Base-by-base conservation (phyloP, 805 yeast species). In the Kregervanrija fluxuum region DNA sequence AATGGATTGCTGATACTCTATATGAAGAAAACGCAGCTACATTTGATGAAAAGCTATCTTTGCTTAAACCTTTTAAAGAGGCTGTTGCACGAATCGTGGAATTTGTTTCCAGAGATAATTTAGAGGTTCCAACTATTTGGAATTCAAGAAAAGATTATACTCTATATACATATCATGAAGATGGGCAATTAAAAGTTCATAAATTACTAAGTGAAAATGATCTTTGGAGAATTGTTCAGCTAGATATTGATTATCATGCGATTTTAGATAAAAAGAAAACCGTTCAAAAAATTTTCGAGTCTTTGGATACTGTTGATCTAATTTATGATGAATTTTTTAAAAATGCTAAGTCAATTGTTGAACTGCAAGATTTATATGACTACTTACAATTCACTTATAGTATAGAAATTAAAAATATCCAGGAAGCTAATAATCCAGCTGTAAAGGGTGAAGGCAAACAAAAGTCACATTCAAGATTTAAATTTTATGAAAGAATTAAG, bases 91-190 rank as follows among this genome's bases (percentile, higher is more conserved):
- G 75, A 64, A 86, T 74, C 38, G 82, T 76, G 56, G 85, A 72
- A 57, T 89, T 80, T 52, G 68, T 93, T 30, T 73, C 89, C 11
- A 79, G 78, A 54, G 95, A 90, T 40, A 74, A 81, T 47, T 73
- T 84, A 51, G 99, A 93, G 61, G 96, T 91, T 5, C 98, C 99
- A 10, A 86, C 89, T 56, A 89, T 93, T 48, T 89, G 95, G 85
- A 85, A 89, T 22, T 95, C 89, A 60, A 85, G 98, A 62, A 85
- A 95, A 65, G 98, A 93, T 64, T 88, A 85, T 59, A 70, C 88
- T 14, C 67, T 85, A 48, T 71, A 71, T 54, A 75, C 86, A 9
- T 73, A 73, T 36, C 54, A 59, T 30, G 62, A 55, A 38, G 62
- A 62, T 34, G 68, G 63, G 12, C 73, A 70, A 35, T 71, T 77